phyloP scores from a whole-genome alignment of 2,329 filamentous ascomycete genomes.

The Teratosphaeria nubilosa region DNA sequence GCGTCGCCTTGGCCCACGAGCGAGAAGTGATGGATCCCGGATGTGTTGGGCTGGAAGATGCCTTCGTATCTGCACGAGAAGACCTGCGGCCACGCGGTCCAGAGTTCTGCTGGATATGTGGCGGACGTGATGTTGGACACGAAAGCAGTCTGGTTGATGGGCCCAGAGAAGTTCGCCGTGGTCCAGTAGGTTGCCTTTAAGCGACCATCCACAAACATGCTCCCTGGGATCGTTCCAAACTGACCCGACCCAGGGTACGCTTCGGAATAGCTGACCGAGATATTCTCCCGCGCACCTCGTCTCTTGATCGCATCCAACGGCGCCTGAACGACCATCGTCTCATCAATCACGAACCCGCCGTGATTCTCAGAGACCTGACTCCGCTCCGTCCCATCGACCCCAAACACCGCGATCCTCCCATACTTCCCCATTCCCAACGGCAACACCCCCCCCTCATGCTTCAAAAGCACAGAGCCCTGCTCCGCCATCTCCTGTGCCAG shows the following conservation, averaged over 20 bases:
- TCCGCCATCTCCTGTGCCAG: background rate
- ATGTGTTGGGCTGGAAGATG: background rate
- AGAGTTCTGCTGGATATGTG: background rate
- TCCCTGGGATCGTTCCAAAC: background rate
- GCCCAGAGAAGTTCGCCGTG: background rate
- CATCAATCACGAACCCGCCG: background rate
- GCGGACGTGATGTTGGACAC: background rate
- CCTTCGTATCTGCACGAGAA: background rate
- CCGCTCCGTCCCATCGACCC: background rate
- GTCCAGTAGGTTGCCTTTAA: background rate
- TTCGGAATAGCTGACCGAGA: background rate
- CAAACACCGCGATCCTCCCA: background rate
- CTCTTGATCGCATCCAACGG: background rate
- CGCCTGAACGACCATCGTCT: background rate
- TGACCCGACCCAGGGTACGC: background rate
- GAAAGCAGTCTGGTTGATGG: background rate
- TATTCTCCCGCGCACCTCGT: background rate
- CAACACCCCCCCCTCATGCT: background rate
- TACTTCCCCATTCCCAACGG: background rate
- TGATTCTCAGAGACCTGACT: background rate
- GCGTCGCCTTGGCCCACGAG: background rate
- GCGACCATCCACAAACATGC: background rate
- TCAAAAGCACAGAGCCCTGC: background rate
- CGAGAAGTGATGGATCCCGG: background rate
- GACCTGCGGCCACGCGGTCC: background rate